These are phyloP conservation scores for Oidiodendron maius DNA, from an alignment of 495 filamentous ascomycete species.

Conservation along the genomic window DNA sequence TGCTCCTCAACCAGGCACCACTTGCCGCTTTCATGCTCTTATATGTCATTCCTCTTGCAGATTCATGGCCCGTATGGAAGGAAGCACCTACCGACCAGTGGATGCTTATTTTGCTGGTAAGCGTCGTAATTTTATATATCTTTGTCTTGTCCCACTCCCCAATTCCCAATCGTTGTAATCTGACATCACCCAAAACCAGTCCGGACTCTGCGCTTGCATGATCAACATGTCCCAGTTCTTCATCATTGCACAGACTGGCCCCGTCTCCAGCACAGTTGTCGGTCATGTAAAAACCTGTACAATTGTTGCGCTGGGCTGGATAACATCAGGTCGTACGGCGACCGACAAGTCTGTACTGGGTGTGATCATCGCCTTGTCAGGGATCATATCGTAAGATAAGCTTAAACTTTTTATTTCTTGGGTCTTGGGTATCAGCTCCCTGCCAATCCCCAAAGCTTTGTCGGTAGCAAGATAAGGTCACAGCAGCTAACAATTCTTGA, in stretches of 20 bases:
- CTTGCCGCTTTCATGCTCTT: slow-evolving; percentile 56
- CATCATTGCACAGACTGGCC: slow-evolving; percentile 64
- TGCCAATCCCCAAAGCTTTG: neutral
- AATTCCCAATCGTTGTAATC: slow-evolving; percentile 12
- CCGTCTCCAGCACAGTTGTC: slow-evolving; percentile 66
- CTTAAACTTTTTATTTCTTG: neutral
- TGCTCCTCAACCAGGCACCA: slow-evolving; percentile 67
- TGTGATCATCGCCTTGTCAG: slow-evolving; percentile 46
- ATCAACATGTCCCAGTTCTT: slow-evolving; percentile 74
- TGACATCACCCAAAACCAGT: slow-evolving; percentile 22
- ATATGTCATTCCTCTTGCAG: slow-evolving; percentile 59
- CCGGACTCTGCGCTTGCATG: slow-evolving; percentile 56
- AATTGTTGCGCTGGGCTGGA: slow-evolving; percentile 54
- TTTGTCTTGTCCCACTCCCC: neutral
- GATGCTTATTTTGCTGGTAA: slow-evolving; percentile 49
- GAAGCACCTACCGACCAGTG: slow-evolving; percentile 42
- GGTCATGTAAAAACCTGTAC: slow-evolving; percentile 60
- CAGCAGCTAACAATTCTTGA: neutral
- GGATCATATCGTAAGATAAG: slow-evolving; percentile 44
- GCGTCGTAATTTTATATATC: slow-evolving; percentile 11
- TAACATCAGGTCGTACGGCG: slow-evolving; percentile 41
- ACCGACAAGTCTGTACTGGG: slow-evolving; percentile 47
- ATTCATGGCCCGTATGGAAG: slow-evolving; percentile 51
- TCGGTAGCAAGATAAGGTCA: slow-evolving; percentile 1
- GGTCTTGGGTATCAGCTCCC: too few relatives aligned